Evolutionary conservation across 176 grass and related monocot genomes (phyloP).

Genomic region (Zizania latifolia): DNA sequence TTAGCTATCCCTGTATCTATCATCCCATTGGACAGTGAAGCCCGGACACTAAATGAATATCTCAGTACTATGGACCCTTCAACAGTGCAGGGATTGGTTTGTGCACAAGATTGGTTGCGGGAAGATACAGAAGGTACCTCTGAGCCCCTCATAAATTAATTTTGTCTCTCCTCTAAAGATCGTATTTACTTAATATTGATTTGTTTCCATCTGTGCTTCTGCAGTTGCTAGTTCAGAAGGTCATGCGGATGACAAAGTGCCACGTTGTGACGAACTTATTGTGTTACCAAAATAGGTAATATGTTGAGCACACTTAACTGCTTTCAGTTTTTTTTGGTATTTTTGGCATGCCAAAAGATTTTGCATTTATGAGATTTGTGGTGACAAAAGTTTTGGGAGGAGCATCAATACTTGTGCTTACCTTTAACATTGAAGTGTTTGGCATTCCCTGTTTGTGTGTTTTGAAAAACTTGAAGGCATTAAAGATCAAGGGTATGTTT

Average conservation of each 20-base stretch:
- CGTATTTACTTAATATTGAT: not conserved
- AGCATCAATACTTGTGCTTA: not conserved
- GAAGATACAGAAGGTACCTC: slow-evolving; percentile 66
- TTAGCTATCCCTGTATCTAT: slow-evolving; percentile 80
- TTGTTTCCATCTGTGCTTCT: slow-evolving; percentile 24
- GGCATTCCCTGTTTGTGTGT: not conserved
- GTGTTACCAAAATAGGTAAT: slow-evolving; percentile 42
- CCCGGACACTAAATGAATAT: slow-evolving; percentile 84
- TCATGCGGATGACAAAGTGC: slow-evolving; percentile 27
- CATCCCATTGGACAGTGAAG: slow-evolving; percentile 70
- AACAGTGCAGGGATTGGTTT: slow-evolving; percentile 76
- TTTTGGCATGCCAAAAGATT: not conserved
- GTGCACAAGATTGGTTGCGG: slow-evolving; percentile 88
- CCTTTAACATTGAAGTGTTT: not conserved
- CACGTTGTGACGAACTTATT: slow-evolving; percentile 23
- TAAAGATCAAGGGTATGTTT: too few species aligned
- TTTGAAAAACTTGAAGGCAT: not conserved
- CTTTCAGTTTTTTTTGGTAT: not conserved
- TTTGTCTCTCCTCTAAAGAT: not conserved
- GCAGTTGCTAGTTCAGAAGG: slow-evolving; percentile 30
- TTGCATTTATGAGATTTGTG: not conserved
- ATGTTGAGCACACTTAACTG: not conserved
- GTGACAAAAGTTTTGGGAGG: not conserved
- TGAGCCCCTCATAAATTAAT: slow-evolving; percentile 4
- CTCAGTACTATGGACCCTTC: slow-evolving; percentile 72